A percentile compares a stretch with the other conserved stretches of the same genome.
phyloP scores from a whole-genome alignment of 352 stramenopile genomes.

The Globisporangium spiculum region DNA sequence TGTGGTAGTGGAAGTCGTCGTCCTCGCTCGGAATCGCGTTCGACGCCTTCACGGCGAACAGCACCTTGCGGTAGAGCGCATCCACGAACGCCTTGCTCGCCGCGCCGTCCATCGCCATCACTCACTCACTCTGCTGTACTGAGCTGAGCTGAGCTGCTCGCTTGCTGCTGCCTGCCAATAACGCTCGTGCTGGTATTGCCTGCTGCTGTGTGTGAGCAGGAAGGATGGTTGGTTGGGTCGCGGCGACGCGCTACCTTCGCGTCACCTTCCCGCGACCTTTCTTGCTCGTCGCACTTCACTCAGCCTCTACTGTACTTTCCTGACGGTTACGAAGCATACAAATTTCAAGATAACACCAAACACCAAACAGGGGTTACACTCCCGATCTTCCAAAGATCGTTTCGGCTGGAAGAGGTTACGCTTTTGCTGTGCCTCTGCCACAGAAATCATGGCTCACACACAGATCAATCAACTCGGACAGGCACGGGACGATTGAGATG shows the following conservation, averaged over 20 bases:
- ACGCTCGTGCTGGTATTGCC: background rate
- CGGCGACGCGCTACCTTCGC: conserved; percentile 10
- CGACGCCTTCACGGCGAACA: conserved; percentile 78
- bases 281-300: background rate
- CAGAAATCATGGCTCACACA: background rate
- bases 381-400: background rate
- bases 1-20: conserved; percentile 83
- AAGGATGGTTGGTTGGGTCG: conserved; percentile 10
- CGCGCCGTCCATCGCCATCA: conserved; percentile 16
- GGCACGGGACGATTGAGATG: background rate
- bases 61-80: conserved; percentile 69
- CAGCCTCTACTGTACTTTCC: background rate
- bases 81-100: conserved; percentile 42
- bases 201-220: background rate
- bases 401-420: conserved; percentile 1
- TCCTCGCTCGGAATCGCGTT: conserved; percentile 76
- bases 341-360: background rate
- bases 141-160: background rate
- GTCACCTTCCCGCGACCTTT: conserved; percentile 10
- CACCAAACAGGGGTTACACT: background rate
- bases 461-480: background rate
- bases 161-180: background rate
- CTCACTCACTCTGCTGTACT: background rate
- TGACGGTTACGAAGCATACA: background rate
- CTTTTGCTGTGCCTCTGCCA: background rate